Conservation (phyloP, 495 filamentous ascomycete genomes). For the Xylaria longipes region DNA sequence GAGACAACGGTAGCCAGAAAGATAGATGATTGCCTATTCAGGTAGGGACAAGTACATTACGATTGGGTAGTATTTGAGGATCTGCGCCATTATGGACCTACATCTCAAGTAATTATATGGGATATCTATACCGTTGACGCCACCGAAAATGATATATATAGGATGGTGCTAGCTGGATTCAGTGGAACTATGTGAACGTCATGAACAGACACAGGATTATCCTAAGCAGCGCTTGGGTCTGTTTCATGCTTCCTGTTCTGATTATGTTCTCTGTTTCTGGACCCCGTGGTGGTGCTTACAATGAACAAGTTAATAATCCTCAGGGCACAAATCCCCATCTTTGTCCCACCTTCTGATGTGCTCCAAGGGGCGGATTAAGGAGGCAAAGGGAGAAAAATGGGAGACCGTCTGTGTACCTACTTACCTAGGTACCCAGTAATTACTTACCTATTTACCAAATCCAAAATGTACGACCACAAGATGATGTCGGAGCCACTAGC, state of each 20-base stretch:
- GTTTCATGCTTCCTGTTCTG: neutral
- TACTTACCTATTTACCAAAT: too few species aligned
- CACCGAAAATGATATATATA: neutral
- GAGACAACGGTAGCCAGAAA: neutral
- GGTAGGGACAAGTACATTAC: neutral
- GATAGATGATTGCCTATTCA: neutral
- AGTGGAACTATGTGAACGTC: neutral
- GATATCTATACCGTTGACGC: neutral
- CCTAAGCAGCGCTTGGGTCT: too few species aligned
- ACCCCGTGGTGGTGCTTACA: neutral
- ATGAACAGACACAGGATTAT: neutral
- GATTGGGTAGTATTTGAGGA: constrained; percentile 1
- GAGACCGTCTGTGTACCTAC: neutral
- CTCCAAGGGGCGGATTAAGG: neutral
- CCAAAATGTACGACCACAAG: neutral
- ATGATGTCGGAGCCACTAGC: neutral
- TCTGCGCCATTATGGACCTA: neutral
- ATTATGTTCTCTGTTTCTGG: neutral
- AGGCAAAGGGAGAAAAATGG: constrained; percentile 2
- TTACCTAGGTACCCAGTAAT: neutral
- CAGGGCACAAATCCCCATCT: constrained; percentile 2
- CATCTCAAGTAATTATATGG: neutral
- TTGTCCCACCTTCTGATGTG: neutral
- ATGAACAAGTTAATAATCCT: too few species aligned
- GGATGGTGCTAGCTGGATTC: neutral